Percentiles rank a stretch among this genome's conserved stretches.
phyloP scores from a whole-genome alignment of 139 green algal genomes.

The Volvox africanus region DNA sequence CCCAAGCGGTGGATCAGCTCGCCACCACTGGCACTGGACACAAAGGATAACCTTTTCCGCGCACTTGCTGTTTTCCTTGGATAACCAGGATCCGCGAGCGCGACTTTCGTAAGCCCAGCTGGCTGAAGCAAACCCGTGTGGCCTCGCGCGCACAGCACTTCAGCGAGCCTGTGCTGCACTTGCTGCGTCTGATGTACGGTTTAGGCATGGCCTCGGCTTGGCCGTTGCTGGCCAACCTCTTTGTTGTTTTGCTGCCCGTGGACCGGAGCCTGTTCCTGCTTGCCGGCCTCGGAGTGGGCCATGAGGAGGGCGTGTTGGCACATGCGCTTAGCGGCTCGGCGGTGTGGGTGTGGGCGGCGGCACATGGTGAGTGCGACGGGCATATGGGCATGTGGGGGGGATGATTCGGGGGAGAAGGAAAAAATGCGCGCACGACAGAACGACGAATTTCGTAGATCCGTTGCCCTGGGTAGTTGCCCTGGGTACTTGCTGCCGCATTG shows the following conservation, averaged over 20 bases:
- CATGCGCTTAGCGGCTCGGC: constrained; percentile 27
- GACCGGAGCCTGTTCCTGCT: constrained; percentile 21
- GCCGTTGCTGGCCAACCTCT: constrained; percentile 40
- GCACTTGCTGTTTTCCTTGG: background rate
- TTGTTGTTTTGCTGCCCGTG: constrained; percentile 6
- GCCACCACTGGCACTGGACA: too few species aligned
- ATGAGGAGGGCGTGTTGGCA: constrained; percentile 39
- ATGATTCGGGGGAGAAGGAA: too few species aligned
- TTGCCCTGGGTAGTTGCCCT: too few species aligned
- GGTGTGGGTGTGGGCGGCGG: background rate
- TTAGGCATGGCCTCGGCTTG: constrained; percentile 25
- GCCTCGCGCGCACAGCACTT: background rate
- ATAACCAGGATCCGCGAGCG: constrained; percentile 7
- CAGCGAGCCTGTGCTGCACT: background rate
- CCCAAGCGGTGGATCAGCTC: too few species aligned
- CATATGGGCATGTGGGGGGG: too few species aligned
- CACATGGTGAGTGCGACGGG: constrained; percentile 21
- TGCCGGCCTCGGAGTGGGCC: background rate
- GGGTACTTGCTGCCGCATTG: too few species aligned
- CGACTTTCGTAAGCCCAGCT: constrained; percentile 24
- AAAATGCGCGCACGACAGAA: too few species aligned
- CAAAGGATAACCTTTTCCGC: background rate
- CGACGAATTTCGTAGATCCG: too few species aligned
- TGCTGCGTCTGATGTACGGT: constrained; percentile 23
- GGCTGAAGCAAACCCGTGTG: constrained; percentile 21